phyloP scores from a whole-genome alignment of 129 eudicot species.

The Silybum marianum region DNA sequence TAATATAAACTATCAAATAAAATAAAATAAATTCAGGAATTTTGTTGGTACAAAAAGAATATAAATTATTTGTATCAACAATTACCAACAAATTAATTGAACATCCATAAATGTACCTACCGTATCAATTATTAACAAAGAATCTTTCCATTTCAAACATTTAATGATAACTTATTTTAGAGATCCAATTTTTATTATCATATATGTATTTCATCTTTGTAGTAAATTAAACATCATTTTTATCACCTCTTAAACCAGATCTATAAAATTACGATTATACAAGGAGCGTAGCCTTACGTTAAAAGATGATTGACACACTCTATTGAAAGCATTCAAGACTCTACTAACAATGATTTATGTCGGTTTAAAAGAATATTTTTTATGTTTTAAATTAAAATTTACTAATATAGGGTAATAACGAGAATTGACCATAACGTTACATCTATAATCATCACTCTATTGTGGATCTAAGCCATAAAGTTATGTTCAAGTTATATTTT shows the following conservation, averaged over 20 bases:
- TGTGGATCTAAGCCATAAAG: background rate
- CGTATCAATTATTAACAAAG: slow-evolving; percentile 29
- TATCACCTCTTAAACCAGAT: background rate
- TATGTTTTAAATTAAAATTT: background rate
- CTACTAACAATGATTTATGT: background rate
- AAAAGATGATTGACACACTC: background rate
- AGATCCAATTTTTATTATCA: no score
- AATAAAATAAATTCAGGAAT: background rate
- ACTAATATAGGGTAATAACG: background rate
- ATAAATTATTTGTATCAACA: slow-evolving; percentile 19
- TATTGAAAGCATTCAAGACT: background rate
- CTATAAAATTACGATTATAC: background rate
- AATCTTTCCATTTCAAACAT: slow-evolving; percentile 23
- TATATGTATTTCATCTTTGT: no score
- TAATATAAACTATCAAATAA: background rate
- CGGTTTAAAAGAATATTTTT: background rate
- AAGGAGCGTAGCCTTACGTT: background rate
- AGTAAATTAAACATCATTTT: no score
- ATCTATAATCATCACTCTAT: background rate
- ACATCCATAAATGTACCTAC: slow-evolving; percentile 12
- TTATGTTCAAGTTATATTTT: background rate
- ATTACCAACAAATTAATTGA: slow-evolving; percentile 24
- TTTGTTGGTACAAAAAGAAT: background rate
- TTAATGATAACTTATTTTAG: background rate
- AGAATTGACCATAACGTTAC: background rate